Evolutionary conservation across 2,329 filamentous ascomycete genomes (phyloP), one percentile per base, ranked within the genome.

Genomic region (Fusarium mangiferae): DNA sequence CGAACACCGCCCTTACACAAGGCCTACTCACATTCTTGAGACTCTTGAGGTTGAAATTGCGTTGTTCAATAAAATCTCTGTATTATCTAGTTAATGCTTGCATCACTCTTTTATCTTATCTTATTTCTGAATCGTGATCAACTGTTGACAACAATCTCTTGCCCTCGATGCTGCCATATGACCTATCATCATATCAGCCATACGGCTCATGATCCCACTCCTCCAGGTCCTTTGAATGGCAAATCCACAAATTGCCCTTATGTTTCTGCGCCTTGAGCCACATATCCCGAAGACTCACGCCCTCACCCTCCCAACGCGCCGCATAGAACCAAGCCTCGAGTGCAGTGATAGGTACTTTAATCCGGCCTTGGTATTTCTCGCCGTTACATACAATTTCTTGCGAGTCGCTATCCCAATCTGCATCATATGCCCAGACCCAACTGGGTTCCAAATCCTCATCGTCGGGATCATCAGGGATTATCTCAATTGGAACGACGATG

Each of bases 391-490:
- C 22, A 1, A 57, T 52, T 45, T 62, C 66, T 12, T 66, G 58
- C 22, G 48, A 51, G 7, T 33, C 48, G 28, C 59, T 51, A 10
- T 71, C 63, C 73, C 69, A 76, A 33, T 75, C 59, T 15, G 70
- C 62, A 57, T 76, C 70, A 41, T 73, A 74, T 60, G 72, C 74
- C 75, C 72, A 77, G 51, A 74, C 67, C 72, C 71, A 75, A n/a
- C 14, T 62, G 13, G 54, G 52, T 44, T 52, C 28, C 11, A 49
- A 3, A 0, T n/a, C 46, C 5, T 49, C 28, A 33, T 33, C 10
- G 2, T 49, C 46, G 5, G 28, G 46, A n/a, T 30, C 10, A 3
- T n/a, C 0, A 2, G 20, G 46, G 5, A 49, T 49, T 5, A 2
- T 10, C 22, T 49, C 28, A 3, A 49, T 33, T 18, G 7, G 46